Percentiles rank a stretch among this genome's conserved stretches.
These are phyloP conservation scores for Sonneratia alba DNA, from an alignment of 345 rosid genomes.

Conservation along the genomic window DNA sequence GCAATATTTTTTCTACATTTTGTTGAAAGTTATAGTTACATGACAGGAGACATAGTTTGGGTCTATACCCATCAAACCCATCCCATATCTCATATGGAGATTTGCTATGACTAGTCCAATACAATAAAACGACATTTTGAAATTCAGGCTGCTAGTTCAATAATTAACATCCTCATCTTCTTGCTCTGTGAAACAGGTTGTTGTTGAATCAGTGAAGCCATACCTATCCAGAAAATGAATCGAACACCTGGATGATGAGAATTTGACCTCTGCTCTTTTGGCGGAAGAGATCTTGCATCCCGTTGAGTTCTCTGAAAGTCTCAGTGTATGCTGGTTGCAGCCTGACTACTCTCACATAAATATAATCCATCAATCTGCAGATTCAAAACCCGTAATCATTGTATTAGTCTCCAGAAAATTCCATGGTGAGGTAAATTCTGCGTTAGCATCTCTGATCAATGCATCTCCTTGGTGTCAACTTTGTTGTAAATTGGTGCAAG, in stretches of 20 bases:
- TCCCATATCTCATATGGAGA: background rate
- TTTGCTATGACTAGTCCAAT: background rate
- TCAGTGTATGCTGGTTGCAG: background rate
- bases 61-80: background rate
- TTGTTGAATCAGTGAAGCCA: slow-evolving; percentile 59
- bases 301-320: background rate
- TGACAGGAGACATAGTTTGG: background rate
- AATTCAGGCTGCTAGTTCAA: background rate
- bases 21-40: background rate
- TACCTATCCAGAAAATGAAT: slow-evolving; percentile 36
- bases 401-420: background rate
- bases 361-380: background rate
- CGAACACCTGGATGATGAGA: background rate
- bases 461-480: background rate
- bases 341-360: background rate
- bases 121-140: background rate
- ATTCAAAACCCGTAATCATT: background rate
- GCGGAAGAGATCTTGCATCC: background rate
- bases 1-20: background rate
- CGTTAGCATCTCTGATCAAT: background rate
- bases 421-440: background rate
- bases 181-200: slow-evolving; percentile 28
- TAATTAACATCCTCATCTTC: background rate
- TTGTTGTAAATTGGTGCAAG: background rate
- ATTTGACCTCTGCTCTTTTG: background rate